A percentile compares a stretch with the other conserved stretches of the same genome.
Conservation (phyloP, 257 asterid genomes). For the Paulownia fortunei region DNA sequence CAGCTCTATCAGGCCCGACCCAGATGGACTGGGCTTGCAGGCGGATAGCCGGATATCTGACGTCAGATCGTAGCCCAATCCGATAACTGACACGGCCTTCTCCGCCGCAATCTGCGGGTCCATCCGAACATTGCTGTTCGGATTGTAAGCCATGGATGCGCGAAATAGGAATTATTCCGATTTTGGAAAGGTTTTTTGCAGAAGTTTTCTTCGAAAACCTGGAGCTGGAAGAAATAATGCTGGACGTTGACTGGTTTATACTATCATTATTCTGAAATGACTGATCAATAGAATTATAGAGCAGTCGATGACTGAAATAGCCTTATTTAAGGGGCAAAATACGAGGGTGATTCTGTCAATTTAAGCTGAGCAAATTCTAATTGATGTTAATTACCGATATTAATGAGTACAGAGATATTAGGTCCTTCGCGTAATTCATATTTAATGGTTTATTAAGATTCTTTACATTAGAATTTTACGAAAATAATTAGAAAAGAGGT, state of each 20-base stretch:
- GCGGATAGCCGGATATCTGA: conserved; percentile 75
- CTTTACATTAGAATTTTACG: not conserved
- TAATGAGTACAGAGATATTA: not conserved
- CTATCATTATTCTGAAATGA: not conserved
- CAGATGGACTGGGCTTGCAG: conserved; percentile 75
- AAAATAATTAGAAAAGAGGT: not conserved
- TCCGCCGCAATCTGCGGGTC: conserved; percentile 87
- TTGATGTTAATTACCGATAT: not conserved
- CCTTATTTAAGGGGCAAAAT: conserved; percentile 5
- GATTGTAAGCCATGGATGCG: conserved; percentile 56
- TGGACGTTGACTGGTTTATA: conserved; percentile 32
- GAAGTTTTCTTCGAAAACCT: conserved; percentile 1
- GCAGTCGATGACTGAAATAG: conserved; percentile 19
- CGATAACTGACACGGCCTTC: conserved; percentile 86
- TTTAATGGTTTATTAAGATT: not conserved
- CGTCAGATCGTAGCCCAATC: conserved; percentile 84
- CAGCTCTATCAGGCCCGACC: conserved; percentile 69
- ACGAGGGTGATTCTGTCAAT: conserved; percentile 21
- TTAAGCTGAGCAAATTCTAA: not conserved
- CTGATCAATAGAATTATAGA: not conserved
- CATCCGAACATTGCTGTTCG: conserved; percentile 51
- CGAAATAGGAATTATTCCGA: not conserved
- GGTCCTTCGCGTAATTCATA: too few relatives aligned
- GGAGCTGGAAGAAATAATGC: conserved; percentile 17
- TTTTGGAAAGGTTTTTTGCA: conserved; percentile 8